Conservation (phyloP, 164 flowering plant species). For the Cinnamomum chago region DNA sequence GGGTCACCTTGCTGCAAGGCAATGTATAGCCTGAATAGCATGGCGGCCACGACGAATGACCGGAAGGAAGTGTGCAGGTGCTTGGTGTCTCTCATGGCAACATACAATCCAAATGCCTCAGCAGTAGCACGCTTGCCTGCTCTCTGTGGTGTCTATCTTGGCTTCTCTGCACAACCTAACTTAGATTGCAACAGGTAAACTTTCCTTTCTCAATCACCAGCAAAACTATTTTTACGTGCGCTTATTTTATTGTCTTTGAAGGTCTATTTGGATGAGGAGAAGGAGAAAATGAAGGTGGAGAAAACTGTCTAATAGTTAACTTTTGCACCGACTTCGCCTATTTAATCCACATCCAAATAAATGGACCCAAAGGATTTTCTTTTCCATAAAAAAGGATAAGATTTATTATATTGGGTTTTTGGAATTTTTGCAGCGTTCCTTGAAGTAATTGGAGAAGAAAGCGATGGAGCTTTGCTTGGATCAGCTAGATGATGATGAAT, state of each 20-base stretch:
- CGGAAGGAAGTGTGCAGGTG: conserved; percentile 38
- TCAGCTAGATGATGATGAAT: too few relatives aligned
- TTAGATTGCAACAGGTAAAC: conserved; percentile 46
- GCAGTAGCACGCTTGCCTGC: conserved; percentile 59
- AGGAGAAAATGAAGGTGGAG: not conserved
- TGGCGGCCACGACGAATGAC: conserved; percentile 24
- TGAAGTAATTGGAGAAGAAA: not conserved
- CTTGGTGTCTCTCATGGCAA: conserved; percentile 35
- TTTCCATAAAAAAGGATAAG: not conserved
- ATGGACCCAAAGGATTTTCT: too few relatives aligned
- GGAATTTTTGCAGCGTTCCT: not conserved
- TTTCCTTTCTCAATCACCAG: not conserved
- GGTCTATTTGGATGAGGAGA: not conserved
- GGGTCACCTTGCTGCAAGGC: conserved; percentile 57
- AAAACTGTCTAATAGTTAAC: too few relatives aligned
- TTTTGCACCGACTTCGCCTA: too few relatives aligned
- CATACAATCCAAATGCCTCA: conserved; percentile 41
- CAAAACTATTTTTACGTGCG: not conserved
- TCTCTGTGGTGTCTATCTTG: conserved; percentile 58
- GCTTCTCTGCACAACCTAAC: conserved; percentile 47
- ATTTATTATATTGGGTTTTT: too few relatives aligned
- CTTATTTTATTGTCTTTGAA: not conserved
- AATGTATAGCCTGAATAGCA: conserved; percentile 27
- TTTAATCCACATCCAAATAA: too few relatives aligned
- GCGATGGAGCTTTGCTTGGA: too few relatives aligned